A percentile compares a stretch with the other conserved stretches of the same genome.
These are phyloP conservation scores for Glycine soja DNA, from an alignment of 306 rosid genomes.

Conservation along the genomic window DNA sequence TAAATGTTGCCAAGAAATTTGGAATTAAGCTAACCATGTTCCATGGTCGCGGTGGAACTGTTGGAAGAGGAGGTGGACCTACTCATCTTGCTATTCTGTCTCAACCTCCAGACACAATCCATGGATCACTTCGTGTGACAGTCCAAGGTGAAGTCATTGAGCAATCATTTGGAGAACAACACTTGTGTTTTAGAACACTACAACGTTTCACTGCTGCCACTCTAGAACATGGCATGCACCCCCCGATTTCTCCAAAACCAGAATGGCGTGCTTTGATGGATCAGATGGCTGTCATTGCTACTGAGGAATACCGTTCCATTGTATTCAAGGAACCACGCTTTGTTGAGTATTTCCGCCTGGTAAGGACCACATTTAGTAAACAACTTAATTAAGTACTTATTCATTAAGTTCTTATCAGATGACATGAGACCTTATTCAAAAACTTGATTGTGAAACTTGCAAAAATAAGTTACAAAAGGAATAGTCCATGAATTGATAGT, in stretches of 20 bases:
- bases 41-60: conserved; percentile 99
- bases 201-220: conserved; percentile 98
- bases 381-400: not conserved
- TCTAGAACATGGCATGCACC: conserved; percentile 88
- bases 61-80: conserved; percentile 99
- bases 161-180: conserved; percentile 94
- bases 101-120: conserved; percentile 94
- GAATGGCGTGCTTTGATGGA: conserved; percentile 97
- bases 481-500: not conserved
- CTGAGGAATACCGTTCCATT: conserved; percentile 87
- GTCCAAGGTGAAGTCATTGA: conserved; percentile 99
- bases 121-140: conserved; percentile 96
- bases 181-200: conserved; percentile 90
- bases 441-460: not conserved
- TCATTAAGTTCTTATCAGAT: not conserved
- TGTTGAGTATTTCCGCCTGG: conserved; percentile 95
- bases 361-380: conserved; percentile 35
- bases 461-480: not conserved
- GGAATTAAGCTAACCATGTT: conserved; percentile 97
- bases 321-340: conserved; percentile 94
- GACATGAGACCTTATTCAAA: not conserved
- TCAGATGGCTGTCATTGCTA: conserved; percentile 87
- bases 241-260: conserved; percentile 82
- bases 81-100: conserved; percentile 98
- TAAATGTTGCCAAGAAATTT: conserved; percentile 78